Conservation (phyloP, 768 basidiomycete species). For the Fomitopsis serialis region DNA sequence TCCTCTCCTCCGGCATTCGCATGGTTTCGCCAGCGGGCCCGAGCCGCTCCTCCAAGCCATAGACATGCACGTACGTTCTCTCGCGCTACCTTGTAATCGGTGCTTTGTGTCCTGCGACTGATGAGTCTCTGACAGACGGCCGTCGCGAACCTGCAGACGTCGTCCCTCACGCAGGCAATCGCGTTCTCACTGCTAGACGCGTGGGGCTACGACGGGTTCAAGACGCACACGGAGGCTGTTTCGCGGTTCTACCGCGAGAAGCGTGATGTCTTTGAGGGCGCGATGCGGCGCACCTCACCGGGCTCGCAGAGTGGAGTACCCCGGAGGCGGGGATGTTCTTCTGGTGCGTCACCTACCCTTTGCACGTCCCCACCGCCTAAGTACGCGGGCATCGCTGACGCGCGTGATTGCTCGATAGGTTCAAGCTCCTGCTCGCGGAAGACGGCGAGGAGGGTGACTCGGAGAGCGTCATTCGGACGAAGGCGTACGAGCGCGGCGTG, state of each 20-base stretch:
- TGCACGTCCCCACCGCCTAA: no score
- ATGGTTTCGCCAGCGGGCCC: constrained; percentile 83
- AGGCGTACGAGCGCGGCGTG: constrained; percentile 77
- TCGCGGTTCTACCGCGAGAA: constrained; percentile 68
- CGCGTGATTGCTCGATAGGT: constrained; percentile 40
- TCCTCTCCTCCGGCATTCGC: constrained; percentile 72
- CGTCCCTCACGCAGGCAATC: constrained; percentile 65
- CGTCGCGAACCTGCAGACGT: constrained; percentile 62
- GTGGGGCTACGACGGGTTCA: constrained; percentile 81
- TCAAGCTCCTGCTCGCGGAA: constrained; percentile 57
- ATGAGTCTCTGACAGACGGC: constrained; percentile 42
- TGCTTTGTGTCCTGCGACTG: no score
- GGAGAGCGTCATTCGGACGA: constrained; percentile 61
- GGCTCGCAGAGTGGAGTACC: constrained; percentile 65
- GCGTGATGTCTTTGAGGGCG: constrained; percentile 73
- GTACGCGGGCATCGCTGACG: no score
- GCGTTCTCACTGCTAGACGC: constrained; percentile 51
- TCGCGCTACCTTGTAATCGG: not conserved
- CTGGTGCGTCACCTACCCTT: constrained; percentile 44
- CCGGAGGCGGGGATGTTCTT: constrained; percentile 90
- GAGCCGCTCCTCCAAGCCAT: constrained; percentile 62
- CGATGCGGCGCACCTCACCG: constrained; percentile 72
- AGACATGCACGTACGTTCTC: constrained; percentile 58
- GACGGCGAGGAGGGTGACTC: constrained; percentile 34
- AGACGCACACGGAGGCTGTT: constrained; percentile 61